Base-by-base conservation (phyloP, 23 red algal species). In the Gracilaria caudata region DNA sequence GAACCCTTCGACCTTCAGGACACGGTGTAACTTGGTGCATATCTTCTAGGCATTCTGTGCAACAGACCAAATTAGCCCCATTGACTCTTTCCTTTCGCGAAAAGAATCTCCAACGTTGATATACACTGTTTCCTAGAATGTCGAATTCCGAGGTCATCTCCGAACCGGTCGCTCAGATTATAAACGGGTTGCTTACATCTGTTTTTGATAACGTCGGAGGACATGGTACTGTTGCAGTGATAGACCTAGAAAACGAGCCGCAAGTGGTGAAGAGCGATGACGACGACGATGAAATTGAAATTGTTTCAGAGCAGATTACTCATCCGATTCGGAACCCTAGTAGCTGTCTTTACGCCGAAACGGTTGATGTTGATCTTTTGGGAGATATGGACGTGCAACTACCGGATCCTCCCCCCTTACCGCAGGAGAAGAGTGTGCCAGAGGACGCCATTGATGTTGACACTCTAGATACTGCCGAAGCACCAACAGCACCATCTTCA, bases 261-360 rank as follows among this genome's bases (percentile, higher is more conserved):
- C 65, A 71, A 32, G 1, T 7, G 37, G 16, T 36, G 65, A 36
- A 19, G 13, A 71, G 29, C 65, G 65, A 71, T 41, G 65, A 71
- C 14, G 65, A 71, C 19, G 32, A 39, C 20, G 65, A 71, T 16
- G 65, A 41, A 10, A 28, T 71, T 41, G 34, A 39, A 71, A 39
- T 71, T 41, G 65, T 71, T 71, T 71, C 34, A 39, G 65, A 2
- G 37, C 65, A 71, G 5, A 71, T 71, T n/a, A 71, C 37, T 41
- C 65, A 71, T 8, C 65, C 65, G 6, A n/a, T 41, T 21, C 65
- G 29, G 34, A 41, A 39, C 39, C 37, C 65, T 19, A 41, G 19
- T 36, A 36, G 17, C 13, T 20, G 19, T 21, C 65, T 41, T 7
- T 33, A 71, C 33, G 65, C 32, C 16, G 33, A 71, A 0, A 41